Evolutionary conservation across 257 asterid genomes (phyloP), one percentile per base, ranked within the genome.

Genomic region (Plantago elongata): DNA sequence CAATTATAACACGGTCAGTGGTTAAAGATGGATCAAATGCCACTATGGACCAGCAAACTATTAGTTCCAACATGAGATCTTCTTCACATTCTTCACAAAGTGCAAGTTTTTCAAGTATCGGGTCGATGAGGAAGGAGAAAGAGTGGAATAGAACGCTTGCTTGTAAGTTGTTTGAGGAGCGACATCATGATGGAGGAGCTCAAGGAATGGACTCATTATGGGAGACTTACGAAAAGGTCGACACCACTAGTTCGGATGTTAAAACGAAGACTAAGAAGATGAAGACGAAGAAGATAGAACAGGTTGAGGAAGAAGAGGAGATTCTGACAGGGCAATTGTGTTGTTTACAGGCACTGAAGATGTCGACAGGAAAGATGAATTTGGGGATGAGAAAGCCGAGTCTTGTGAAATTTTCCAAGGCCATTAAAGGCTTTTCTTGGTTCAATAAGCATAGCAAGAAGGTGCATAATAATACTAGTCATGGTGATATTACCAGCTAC

Each of bases 191-290:
- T 0, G 72, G 60, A 7, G 86, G 83, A 7, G 81, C 83, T 4
- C 95, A 91, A 64, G 96, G 89, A 46, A 91, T 91, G 98, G 95
- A 91, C 60, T 80, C 84, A 9, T 44, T 91, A 56, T 91, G 98
- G 98, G 98, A 88, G 75, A 72, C 87, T 2, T 79, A 88, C 45
- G 98, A 90, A 52, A 17, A 30, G 42, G 88, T 79, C 14, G 54
- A 77, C 1, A 40, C 0, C 1, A 78, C 68, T 34, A 4, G 65
- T 29, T 45, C 27, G 68, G 66, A 3, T 9, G 55, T 29, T 51
- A 58, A 46, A 13, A 79, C 10, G 43, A 67, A 58, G 66, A 69
- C 34, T 27, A 70, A 15, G 68, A 77, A 12, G 72, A 62, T 15
- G 56, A 70, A 42, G 42, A 68, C 16, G 62, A 79, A 57, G 51